These are phyloP conservation scores for Leishmania mexicana DNA, from an alignment of 208 protist genomes.

Conservation along the genomic window DNA sequence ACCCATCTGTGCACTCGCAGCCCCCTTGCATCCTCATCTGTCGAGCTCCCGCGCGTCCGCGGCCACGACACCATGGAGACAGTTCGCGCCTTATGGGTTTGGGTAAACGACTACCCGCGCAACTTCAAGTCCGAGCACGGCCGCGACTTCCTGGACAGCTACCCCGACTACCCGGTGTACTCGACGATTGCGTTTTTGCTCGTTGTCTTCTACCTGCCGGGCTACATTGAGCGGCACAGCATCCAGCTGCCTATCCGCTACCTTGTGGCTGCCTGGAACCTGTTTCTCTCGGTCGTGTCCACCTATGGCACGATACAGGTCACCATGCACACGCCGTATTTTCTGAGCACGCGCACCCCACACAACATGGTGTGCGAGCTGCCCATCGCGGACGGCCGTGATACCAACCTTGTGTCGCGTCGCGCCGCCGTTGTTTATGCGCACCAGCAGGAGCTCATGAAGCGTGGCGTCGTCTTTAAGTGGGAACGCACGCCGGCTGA, in stretches of 20 bases:
- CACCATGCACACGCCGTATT: slow-evolving; percentile 3
- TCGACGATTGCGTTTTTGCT: not conserved
- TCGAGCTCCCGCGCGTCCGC: too few species aligned
- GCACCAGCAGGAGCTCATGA: not conserved
- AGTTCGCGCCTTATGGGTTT: too few species aligned
- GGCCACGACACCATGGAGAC: too few species aligned
- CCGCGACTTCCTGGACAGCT: slow-evolving; percentile 19
- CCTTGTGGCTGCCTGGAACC: slow-evolving; percentile 76
- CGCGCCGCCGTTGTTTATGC: not conserved
- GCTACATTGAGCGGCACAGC: not conserved
- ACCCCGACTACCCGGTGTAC: slow-evolving; percentile 43
- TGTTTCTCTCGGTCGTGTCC: slow-evolving; percentile 75
- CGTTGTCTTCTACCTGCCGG: slow-evolving; percentile 18
- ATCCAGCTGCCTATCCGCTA: slow-evolving; percentile 37
- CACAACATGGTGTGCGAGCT: slow-evolving; percentile 20
- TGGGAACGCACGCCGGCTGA: slow-evolving; percentile 24
- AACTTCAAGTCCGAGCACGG: not conserved
- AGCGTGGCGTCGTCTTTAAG: slow-evolving; percentile 12
- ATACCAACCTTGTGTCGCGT: not conserved
- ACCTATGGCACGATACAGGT: slow-evolving; percentile 34
- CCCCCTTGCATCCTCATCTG: too few species aligned
- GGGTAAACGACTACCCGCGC: too few species aligned
- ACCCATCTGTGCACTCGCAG: too few species aligned
- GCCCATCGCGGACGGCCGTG: not conserved
- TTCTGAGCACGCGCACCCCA: slow-evolving; percentile 33